Base-by-base conservation (phyloP, 2,329 filamentous ascomycete genomes). In the Sporothrix humicola region DNA sequence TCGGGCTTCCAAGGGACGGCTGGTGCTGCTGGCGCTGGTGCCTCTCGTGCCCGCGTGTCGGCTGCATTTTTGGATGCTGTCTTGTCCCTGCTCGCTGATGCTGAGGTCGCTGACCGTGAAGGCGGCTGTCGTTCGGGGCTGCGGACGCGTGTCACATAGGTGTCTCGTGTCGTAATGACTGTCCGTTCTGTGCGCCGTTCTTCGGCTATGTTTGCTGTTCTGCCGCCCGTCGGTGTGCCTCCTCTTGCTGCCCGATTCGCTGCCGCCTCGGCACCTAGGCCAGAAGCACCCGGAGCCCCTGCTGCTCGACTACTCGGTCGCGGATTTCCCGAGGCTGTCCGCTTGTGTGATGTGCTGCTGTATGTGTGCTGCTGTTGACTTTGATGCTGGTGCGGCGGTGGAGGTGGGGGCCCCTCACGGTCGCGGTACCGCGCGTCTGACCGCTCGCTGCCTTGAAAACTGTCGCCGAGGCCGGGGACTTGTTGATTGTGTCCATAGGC, bases 1-100 rank as follows among this genome's bases (percentile, higher is more conserved):
- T 93, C 88, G 0, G 96, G 95, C 73, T 90, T 91, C 96, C 96
- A 98, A 79, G 84, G 82, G 76, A 82, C 66, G 0, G 70, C 42
- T 1, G 71, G 23, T 76, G 82, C 65, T 10, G 52, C n/a, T 37
- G 61, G 17, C 31, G 37, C 17, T 50, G 59, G 59, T 23, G 50
- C 46, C 17, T 71, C 65, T 20, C 37, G 26, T 23, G 70, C 9
- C 1, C 66, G 66, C n/a, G 50, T 31, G n/a, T 70, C 65, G 46
- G 63, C 42, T 3, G 44, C 54, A 5, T 4, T 23, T 31, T 66
- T 58, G 26, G 73, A 20, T 4, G 54, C 6, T 12, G 48, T 23
- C 48, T 72, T 68, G 59, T 72, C 73, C 7, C 50, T 59, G 15
- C 68, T 10, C 37, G 73, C 26, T 80, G 76, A 81, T 83, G 9